Evolutionary conservation across 2,329 filamentous ascomycete species (phyloP).

Genomic region (Alternaria consortialis): DNA sequence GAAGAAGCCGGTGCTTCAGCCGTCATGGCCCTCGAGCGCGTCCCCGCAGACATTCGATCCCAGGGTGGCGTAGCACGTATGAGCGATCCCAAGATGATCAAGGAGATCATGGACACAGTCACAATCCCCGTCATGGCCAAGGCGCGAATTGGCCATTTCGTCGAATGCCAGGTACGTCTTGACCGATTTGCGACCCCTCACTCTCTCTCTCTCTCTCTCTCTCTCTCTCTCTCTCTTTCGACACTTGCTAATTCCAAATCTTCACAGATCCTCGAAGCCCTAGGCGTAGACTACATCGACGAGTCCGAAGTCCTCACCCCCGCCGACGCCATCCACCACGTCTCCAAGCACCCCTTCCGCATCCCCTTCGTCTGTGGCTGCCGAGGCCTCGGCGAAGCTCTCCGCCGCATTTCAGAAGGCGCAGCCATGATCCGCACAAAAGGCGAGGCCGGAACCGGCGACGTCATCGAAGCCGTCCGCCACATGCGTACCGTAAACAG

Average conservation of each 20-base stretch:
- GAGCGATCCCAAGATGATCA: conserved; percentile 94
- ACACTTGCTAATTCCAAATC: background rate
- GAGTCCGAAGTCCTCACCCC: conserved; percentile 98
- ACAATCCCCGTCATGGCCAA: conserved; percentile 99
- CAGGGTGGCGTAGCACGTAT: conserved; percentile 96
- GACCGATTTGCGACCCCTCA: background rate
- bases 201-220: no score
- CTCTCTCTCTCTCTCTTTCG: background rate
- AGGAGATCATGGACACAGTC: conserved; percentile 91
- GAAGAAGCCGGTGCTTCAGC: conserved; percentile 95
- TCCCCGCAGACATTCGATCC: conserved; percentile 92
- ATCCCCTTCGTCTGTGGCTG: conserved; percentile 97
- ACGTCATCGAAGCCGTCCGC: conserved; percentile 94
- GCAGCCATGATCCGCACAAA: conserved; percentile 99
- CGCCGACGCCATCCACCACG: conserved; percentile 88
- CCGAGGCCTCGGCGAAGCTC: conserved; percentile 90
- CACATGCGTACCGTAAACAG: conserved; percentile 92
- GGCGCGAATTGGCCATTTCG: conserved; percentile 95
- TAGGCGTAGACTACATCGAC: conserved; percentile 97
- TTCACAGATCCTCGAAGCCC: conserved; percentile 83
- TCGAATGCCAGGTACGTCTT: conserved; percentile 80
- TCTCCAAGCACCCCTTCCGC: conserved; percentile 84
- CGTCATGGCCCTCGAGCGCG: conserved; percentile 98
- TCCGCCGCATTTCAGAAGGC: conserved; percentile 89
- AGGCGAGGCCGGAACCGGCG: conserved; percentile 95